Evolutionary conservation across 164 flowering plant genomes (phyloP), one percentile per base, ranked within the genome.

Genomic region (Cinnamomum chago): DNA sequence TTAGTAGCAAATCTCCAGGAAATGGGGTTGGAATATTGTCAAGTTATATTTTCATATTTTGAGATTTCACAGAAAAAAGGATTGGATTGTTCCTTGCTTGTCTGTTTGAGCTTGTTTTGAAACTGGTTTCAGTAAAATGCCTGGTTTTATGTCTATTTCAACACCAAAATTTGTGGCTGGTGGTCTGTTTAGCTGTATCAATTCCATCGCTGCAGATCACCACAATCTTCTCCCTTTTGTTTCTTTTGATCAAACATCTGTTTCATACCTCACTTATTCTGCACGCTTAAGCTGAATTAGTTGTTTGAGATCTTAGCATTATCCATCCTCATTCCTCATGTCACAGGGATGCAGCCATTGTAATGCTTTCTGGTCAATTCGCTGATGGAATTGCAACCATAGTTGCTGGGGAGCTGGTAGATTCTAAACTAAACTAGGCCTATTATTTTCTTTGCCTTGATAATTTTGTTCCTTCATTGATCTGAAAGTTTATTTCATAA

Each of bases 351-450:
- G 95, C 97, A 78, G 97, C 97, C 14, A 70, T 70, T 67, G 94
- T 94, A 50, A 91, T 90, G 97, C 94, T 94, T 82, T 89, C 97
- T 0, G 98, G 97, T 68, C 97, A 94, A 84, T 40, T 92, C 66
- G 94, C 98, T 74, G 98, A 94, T 89, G 98, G 86, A 72, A 84
- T 91, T 66, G 81, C 89, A 24, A 88, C 94, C 58, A 82, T 92
- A 70, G 86, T 92, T 85, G 84, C 88, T 67, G 98, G 98, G 55
- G 97, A 94, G 82, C 90, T 94, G 95, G 98, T 94, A 90, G 22
- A 15, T 73, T 23, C 64, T 25, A 24, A 40, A 22, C 6, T 28
- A 12, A 23, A 51, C 23, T 23, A 3, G 50, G 15, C 12, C 5
- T n/a, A 5, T n/a, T 23, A n/a, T 50, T 50, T n/a, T 18, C 14